Conservation (phyloP, 257 asterid species). For the Misopates orontium region DNA sequence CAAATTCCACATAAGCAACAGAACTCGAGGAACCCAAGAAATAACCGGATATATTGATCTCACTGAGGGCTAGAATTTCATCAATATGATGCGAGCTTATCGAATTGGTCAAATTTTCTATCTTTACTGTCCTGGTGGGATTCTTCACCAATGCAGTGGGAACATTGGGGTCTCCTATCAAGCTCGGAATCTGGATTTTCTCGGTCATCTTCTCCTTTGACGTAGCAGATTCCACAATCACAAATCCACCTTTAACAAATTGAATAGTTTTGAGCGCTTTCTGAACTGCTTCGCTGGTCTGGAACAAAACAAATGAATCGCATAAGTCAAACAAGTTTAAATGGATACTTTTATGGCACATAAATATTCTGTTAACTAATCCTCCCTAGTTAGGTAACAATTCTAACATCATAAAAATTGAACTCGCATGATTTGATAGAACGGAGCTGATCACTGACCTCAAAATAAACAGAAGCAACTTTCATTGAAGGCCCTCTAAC, state of each 20-base stretch:
- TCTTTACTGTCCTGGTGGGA: slow-evolving; percentile 60
- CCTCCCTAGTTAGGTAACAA: not conserved
- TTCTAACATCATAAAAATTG: not conserved
- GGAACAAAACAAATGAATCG: slow-evolving; percentile 32
- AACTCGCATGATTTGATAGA: slow-evolving; percentile 8
- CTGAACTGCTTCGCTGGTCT: slow-evolving; percentile 45
- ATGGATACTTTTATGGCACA: slow-evolving; percentile 1
- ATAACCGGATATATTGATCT: slow-evolving; percentile 47
- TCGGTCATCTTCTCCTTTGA: slow-evolving; percentile 22
- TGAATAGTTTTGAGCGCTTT: slow-evolving; percentile 35
- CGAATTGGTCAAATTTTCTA: slow-evolving; percentile 34
- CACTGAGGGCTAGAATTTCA: slow-evolving; percentile 49
- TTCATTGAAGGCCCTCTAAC: slow-evolving; percentile 25
- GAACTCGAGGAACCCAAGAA: slow-evolving; percentile 44
- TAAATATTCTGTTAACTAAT: not conserved
- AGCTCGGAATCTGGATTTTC: slow-evolving; percentile 40
- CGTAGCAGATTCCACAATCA: slow-evolving; percentile 43
- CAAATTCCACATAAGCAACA: slow-evolving; percentile 66
- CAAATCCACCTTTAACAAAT: not conserved
- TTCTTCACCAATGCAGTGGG: slow-evolving; percentile 58
- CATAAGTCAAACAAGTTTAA: slow-evolving; percentile 1
- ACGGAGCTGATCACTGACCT: slow-evolving; percentile 40
- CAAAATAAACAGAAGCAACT: slow-evolving; percentile 45
- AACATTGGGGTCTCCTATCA: slow-evolving; percentile 42
- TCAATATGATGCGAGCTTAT: slow-evolving; percentile 42